Evolutionary conservation across 768 basidiomycete species (phyloP).

Genomic region (Leccinum imitatum): DNA sequence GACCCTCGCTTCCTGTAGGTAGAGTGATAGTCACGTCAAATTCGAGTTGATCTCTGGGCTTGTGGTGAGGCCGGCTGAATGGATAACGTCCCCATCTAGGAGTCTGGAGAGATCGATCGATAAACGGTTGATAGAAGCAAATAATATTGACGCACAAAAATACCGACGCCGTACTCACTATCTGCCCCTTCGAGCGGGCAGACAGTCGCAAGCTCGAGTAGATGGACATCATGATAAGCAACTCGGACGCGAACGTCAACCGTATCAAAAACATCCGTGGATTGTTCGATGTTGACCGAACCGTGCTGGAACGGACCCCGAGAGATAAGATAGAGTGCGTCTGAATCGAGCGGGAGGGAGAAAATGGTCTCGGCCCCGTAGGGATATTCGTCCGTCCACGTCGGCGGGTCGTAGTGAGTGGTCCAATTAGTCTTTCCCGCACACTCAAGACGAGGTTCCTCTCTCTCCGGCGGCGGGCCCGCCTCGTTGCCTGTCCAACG

Average conservation of each 20-base stretch:
- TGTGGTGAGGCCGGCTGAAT: neutral
- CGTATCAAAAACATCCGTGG: constrained; percentile 26
- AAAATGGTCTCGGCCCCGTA: constrained; percentile 29
- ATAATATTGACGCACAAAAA: constrained; percentile 29
- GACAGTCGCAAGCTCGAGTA: constrained; percentile 27
- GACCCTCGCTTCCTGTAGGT: constrained; percentile 29
- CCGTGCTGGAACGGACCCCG: constrained; percentile 31
- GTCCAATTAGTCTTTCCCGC: constrained; percentile 23
- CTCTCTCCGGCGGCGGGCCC: constrained; percentile 3
- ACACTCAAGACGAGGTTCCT: constrained; percentile 10
- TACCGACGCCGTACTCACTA: constrained; percentile 31
- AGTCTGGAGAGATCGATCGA: constrained; percentile 30
- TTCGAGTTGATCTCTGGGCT: constrained; percentile 18
- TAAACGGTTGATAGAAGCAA: neutral
- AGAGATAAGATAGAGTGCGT: constrained; percentile 31
- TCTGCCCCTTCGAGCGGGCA: constrained; percentile 30
- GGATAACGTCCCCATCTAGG: constrained; percentile 11
- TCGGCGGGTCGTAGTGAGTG: constrained; percentile 23
- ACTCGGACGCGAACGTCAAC: constrained; percentile 32
- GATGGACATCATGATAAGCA: constrained; percentile 16
- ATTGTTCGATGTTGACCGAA: constrained; percentile 29
- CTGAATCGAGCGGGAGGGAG: constrained; percentile 31
- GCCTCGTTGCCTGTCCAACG: neutral
- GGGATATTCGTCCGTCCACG: constrained; percentile 21
- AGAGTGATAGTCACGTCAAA: constrained; percentile 40